Conservation (phyloP, 2,329 filamentous ascomycete genomes). For the Alternaria dauci region DNA sequence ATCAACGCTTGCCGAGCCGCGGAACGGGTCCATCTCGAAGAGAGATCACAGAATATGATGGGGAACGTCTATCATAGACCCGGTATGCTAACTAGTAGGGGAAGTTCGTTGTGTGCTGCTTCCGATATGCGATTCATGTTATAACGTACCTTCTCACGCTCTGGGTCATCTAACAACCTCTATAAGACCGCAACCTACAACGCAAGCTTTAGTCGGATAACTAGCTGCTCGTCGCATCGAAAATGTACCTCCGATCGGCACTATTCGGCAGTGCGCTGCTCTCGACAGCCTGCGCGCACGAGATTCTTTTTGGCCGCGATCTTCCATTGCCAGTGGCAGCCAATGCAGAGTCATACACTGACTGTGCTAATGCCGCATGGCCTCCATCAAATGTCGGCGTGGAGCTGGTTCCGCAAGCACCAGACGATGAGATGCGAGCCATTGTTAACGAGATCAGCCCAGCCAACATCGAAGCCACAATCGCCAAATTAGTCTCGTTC, state of each 20-base stretch:
- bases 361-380: slow-evolving; percentile 52
- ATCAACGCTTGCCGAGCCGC: slow-evolving; percentile 38
- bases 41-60: slow-evolving; percentile 15
- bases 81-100: slow-evolving; percentile 35
- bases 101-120: slow-evolving; percentile 33
- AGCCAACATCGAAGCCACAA: slow-evolving; percentile 59
- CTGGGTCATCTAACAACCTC: not conserved
- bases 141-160: slow-evolving; percentile 7
- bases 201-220: not conserved
- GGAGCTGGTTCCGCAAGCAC: slow-evolving; percentile 52
- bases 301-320: slow-evolving; percentile 37
- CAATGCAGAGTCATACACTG: slow-evolving; percentile 44
- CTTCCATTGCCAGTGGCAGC: slow-evolving; percentile 41
- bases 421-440: slow-evolving; percentile 51
- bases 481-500: slow-evolving; percentile 64
- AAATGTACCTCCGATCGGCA: slow-evolving; percentile 31
- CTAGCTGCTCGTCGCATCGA: not conserved
- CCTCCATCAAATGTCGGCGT: slow-evolving; percentile 51
- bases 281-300: slow-evolving; percentile 32
- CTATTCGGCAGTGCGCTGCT: slow-evolving; percentile 26
- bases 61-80: slow-evolving; percentile 17
- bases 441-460: slow-evolving; percentile 54
- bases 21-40: slow-evolving; percentile 15
- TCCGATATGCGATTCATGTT: slow-evolving; percentile 11
- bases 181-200: slow-evolving; percentile 20